Percentiles rank a stretch among this genome's conserved stretches.
These are phyloP conservation scores for Gracilaria caudata DNA, from an alignment of 23 red algal genomes.

Conservation along the genomic window DNA sequence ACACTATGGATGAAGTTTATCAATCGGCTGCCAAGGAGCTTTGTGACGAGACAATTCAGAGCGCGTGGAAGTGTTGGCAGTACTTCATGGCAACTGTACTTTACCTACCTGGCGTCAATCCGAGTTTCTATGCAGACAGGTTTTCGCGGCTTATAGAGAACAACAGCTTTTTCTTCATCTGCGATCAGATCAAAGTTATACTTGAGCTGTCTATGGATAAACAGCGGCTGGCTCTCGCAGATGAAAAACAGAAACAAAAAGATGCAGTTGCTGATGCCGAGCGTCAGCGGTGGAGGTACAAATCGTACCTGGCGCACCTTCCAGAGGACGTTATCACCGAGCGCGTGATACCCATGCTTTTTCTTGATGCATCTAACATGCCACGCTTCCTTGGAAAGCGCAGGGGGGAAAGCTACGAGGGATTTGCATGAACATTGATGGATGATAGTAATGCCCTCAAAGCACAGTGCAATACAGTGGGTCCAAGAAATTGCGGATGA, in stretches of 20 bases:
- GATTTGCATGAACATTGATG: background rate
- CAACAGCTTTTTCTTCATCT: background rate
- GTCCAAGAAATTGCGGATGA: too few species aligned
- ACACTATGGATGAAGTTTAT: background rate
- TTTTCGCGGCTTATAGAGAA: background rate
- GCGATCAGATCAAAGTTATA: background rate
- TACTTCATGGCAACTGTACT: background rate
- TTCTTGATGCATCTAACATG: background rate
- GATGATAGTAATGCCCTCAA: background rate
- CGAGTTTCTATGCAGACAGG: background rate
- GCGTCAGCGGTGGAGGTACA: background rate
- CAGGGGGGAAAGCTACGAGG: background rate
- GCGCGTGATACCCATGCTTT: background rate
- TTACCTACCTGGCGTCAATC: background rate
- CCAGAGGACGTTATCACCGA: background rate
- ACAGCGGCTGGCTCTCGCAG: background rate
- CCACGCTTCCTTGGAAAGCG: background rate
- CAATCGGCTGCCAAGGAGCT: background rate
- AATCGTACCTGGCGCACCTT: background rate
- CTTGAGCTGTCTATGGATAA: background rate
- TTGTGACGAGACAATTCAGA: background rate
- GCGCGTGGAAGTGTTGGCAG: background rate
- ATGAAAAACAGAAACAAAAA: background rate
- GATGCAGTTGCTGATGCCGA: background rate
- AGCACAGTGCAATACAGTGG: too few species aligned